phyloP scores from a whole-genome alignment of 306 rosid genomes.

The Echinosophora koreensis region DNA sequence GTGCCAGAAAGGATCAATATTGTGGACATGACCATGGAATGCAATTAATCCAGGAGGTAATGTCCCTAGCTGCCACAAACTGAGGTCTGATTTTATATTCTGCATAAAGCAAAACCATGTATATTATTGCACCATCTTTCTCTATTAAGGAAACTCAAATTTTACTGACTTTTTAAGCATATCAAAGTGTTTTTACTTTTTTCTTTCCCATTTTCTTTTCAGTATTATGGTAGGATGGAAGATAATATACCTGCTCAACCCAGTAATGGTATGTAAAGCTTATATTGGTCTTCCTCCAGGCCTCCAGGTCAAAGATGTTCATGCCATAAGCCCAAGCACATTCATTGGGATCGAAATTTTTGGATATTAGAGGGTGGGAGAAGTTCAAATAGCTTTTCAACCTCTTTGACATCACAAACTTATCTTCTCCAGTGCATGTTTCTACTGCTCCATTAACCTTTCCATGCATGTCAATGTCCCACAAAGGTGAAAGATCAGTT shows the following conservation, averaged over 20 bases:
- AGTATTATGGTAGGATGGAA: constrained; percentile 27
- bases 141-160: neutral
- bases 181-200: constrained; percentile 5
- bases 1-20: constrained; percentile 96
- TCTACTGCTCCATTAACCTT: constrained; percentile 99
- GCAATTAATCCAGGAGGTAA: constrained; percentile 96
- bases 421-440: constrained; percentile 92
- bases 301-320: constrained; percentile 94
- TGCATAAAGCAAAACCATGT: constrained; percentile 51
- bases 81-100: constrained; percentile 91
- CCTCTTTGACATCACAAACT: constrained; percentile 92
- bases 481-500: constrained; percentile 94
- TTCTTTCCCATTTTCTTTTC: neutral
- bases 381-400: constrained; percentile 94
- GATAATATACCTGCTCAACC: constrained; percentile 75
- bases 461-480: constrained; percentile 94
- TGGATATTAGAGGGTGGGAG: constrained; percentile 85
- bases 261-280: constrained; percentile 85
- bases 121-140: constrained; percentile 8
- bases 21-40: constrained; percentile 88
- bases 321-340: constrained; percentile 99
- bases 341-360: constrained; percentile 71
- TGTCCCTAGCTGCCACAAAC: constrained; percentile 96
- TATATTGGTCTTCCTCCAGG: constrained; percentile 98
- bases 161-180: constrained; percentile 26